A percentile compares a stretch with the other conserved stretches of the same genome.
Evolutionary conservation across 2,329 filamentous ascomycete genomes (phyloP).

Genomic region (Aspergillus brasiliensis): DNA sequence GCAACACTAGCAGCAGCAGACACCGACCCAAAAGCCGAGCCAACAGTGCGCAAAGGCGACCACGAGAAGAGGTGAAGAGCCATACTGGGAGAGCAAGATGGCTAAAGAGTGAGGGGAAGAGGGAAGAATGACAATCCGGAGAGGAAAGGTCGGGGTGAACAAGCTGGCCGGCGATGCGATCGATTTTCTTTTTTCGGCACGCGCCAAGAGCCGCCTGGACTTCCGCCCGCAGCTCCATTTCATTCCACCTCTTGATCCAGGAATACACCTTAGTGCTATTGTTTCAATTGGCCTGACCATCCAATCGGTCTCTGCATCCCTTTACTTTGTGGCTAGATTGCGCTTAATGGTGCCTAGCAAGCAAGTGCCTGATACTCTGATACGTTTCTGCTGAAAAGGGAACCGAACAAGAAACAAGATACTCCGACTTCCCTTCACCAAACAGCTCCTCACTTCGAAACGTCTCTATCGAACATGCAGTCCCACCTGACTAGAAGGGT

Average conservation of each 20-base stretch:
- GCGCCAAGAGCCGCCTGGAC: slow-evolving; percentile 33
- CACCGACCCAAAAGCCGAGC: slow-evolving; percentile 21
- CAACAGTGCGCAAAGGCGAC: slow-evolving; percentile 28
- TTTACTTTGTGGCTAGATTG: too few species aligned
- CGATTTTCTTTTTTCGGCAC: slow-evolving; percentile 27
- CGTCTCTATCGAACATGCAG: slow-evolving; percentile 39
- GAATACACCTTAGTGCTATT: not conserved
- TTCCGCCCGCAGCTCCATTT: slow-evolving; percentile 12
- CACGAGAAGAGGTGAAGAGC: slow-evolving; percentile 32
- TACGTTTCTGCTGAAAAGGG: not conserved
- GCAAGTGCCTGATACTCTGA: not conserved
- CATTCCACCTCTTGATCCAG: not conserved
- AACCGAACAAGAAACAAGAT: not conserved
- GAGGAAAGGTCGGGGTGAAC: slow-evolving; percentile 10
- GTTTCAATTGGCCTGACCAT: not conserved
- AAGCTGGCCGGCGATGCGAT: slow-evolving; percentile 15
- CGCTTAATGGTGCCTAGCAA: not conserved
- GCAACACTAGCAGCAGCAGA: slow-evolving; percentile 22
- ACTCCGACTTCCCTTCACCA: not conserved
- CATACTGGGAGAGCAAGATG: slow-evolving; percentile 21
- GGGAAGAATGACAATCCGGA: not conserved
- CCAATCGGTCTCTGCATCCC: not conserved
- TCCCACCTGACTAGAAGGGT: slow-evolving; percentile 48
- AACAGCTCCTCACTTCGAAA: not conserved
- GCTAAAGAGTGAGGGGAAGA: not conserved